These are phyloP conservation scores for Eucalyptus polybractea DNA, from an alignment of 345 rosid genomes.

Conservation along the genomic window DNA sequence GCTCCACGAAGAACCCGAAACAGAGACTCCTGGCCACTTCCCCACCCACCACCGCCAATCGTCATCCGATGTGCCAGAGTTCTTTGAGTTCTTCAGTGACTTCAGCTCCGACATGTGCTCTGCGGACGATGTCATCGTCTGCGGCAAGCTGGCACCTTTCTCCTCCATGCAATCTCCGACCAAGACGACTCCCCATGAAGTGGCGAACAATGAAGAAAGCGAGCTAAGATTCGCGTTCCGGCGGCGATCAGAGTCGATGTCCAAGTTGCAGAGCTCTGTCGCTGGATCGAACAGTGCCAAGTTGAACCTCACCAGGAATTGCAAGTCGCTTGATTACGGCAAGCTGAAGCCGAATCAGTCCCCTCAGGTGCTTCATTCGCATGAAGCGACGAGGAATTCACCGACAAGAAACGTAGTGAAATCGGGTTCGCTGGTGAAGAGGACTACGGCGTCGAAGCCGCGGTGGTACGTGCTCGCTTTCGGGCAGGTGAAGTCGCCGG, in stretches of 20 bases:
- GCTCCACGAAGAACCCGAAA: not conserved
- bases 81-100: slow-evolving; percentile 41
- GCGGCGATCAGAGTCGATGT: slow-evolving; percentile 39
- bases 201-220: not conserved
- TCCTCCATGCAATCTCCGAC: not conserved
- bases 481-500: slow-evolving; percentile 42
- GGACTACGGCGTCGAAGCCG: slow-evolving; percentile 8
- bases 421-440: not conserved
- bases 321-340: slow-evolving; percentile 41
- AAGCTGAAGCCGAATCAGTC: not conserved
- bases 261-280: slow-evolving; percentile 10
- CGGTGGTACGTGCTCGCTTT: slow-evolving; percentile 52
- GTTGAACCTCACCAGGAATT: slow-evolving; percentile 17
- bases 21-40: not conserved
- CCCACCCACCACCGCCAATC: not conserved
- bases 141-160: slow-evolving; percentile 51
- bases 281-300: slow-evolving; percentile 7
- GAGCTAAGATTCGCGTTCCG: not conserved
- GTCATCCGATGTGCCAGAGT: slow-evolving; percentile 10
- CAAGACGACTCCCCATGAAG: not conserved
- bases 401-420: slow-evolving; percentile 13
- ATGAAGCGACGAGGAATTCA: not conserved
- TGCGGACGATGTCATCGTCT: slow-evolving; percentile 53
- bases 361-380: not conserved
- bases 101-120: slow-evolving; percentile 39